phyloP scores from a whole-genome alignment of 2,329 filamentous ascomycete species.

The Biscogniauxia sp. region DNA sequence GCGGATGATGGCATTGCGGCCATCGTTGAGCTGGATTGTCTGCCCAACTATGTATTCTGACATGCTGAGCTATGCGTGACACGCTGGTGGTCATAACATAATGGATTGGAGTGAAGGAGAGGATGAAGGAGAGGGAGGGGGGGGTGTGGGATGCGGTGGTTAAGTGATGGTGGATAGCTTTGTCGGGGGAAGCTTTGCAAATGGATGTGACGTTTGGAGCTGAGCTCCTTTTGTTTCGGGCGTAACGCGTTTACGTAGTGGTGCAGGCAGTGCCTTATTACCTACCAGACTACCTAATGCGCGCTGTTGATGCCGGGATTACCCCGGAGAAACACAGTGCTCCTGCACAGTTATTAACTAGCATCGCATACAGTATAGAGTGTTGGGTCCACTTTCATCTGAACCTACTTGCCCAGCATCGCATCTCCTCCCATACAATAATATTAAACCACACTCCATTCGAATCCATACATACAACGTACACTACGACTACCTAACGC shows the following conservation, averaged over 20 bases:
- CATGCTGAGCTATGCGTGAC: conserved; percentile 40
- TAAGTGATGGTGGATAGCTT: background rate
- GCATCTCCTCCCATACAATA: background rate
- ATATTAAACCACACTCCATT: background rate
- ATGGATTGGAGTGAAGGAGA: background rate
- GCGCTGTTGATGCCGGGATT: conserved; percentile 9
- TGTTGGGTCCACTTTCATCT: background rate
- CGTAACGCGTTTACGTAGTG: conserved; percentile 1
- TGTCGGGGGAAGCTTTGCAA: background rate
- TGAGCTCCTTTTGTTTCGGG: background rate
- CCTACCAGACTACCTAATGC: too few relatives aligned
- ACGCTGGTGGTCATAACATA: conserved; percentile 24
- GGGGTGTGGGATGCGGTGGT: too few relatives aligned
- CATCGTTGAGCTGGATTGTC: conserved; percentile 75
- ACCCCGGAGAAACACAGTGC: conserved; percentile 13
- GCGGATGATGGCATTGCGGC: conserved; percentile 72
- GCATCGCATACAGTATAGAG: conserved; percentile 1
- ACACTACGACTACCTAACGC: background rate
- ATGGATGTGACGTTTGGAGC: background rate
- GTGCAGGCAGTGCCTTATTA: conserved; percentile 12
- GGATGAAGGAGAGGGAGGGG: too few relatives aligned
- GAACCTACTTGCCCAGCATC: background rate
- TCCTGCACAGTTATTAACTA: too few relatives aligned
- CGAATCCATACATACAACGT: background rate
- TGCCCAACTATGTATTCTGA: conserved; percentile 65